Percentiles rank a stretch among this genome's conserved stretches.
These are phyloP conservation scores for Yamadazyma insecticola DNA, from an alignment of 805 yeast species.

Conservation along the genomic window DNA sequence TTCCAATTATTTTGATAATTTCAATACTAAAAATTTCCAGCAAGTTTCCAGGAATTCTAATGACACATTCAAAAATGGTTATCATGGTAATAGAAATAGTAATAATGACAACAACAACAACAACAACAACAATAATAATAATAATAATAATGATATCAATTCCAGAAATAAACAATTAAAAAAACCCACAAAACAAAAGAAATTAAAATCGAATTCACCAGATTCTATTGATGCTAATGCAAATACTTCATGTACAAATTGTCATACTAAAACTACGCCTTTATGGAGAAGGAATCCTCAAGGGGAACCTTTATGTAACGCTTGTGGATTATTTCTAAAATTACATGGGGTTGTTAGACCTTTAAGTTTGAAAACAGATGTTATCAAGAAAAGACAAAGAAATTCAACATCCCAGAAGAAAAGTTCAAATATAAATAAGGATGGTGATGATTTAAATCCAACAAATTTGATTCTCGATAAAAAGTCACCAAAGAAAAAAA, in stretches of 20 bases:
- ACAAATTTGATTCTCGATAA: constrained; percentile 23
- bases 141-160: constrained; percentile 5
- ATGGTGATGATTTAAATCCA: constrained; percentile 50
- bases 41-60: too few relatives aligned
- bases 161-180: constrained; percentile 10
- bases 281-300: constrained; percentile 91
- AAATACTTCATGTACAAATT: constrained; percentile 62
- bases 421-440: constrained; percentile 26
- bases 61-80: too few relatives aligned
- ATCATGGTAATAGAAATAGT: too few relatives aligned
- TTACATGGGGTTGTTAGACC: constrained; percentile 96
- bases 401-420: constrained; percentile 21
- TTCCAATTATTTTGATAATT: constrained; percentile 8
- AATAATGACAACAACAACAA: too few relatives aligned
- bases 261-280: constrained; percentile 90
- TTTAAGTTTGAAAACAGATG: constrained; percentile 83
- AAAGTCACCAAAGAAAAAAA: constrained; percentile 10
- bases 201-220: constrained; percentile 5
- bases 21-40: too few relatives aligned
- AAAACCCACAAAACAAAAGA: constrained; percentile 7
- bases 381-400: constrained; percentile 86
- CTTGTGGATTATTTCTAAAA: constrained; percentile 90
- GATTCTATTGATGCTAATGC: not conserved
- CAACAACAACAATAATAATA: too few relatives aligned
- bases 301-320: constrained; percentile 91